A percentile compares a stretch with the other conserved stretches of the same genome.
Evolutionary conservation across 164 flowering plant species (phyloP).

Genomic region (Piper betle): DNA sequence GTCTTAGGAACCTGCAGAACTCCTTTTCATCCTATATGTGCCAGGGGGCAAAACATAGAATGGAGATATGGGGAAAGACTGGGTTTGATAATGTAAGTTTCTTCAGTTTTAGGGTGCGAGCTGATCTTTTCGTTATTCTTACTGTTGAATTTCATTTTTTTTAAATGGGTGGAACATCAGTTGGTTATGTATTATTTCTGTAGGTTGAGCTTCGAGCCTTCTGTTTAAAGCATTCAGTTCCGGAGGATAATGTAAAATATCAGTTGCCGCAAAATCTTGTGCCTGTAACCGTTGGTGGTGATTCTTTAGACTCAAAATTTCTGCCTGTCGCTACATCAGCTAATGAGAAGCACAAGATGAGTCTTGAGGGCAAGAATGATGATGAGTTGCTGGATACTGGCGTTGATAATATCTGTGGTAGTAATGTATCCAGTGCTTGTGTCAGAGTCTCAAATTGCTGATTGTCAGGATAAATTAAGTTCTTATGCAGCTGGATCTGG

Average conservation of each 20-base stretch:
- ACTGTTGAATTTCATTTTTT: neutral
- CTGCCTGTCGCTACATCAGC: conserved; percentile 11
- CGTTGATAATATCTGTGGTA: neutral
- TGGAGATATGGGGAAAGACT: conserved; percentile 91
- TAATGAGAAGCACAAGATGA: conserved; percentile 22
- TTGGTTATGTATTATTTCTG: neutral
- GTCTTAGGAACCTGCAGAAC: conserved; percentile 77
- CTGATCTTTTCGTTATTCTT: neutral
- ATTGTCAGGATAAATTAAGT: conserved; percentile 5
- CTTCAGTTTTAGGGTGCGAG: neutral
- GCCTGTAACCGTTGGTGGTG: conserved; percentile 17
- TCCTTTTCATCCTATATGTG: conserved; percentile 95
- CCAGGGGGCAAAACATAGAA: conserved; percentile 75
- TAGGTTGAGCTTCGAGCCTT: conserved; percentile 88
- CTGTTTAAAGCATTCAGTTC: conserved; percentile 75
- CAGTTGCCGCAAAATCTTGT: conserved; percentile 12
- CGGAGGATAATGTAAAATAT: conserved; percentile 11
- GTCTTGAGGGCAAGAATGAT: conserved; percentile 28
- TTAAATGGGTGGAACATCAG: neutral
- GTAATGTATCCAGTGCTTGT: neutral
- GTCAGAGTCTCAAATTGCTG: neutral
- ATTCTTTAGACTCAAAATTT: conserved; percentile 14
- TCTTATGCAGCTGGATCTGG: conserved; percentile 7
- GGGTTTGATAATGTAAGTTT: conserved; percentile 63
- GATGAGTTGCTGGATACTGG: conserved; percentile 20